phyloP scores from a whole-genome alignment of 192 early-diverging fungal genomes.

The Gryganskiella cystojenkinii region DNA sequence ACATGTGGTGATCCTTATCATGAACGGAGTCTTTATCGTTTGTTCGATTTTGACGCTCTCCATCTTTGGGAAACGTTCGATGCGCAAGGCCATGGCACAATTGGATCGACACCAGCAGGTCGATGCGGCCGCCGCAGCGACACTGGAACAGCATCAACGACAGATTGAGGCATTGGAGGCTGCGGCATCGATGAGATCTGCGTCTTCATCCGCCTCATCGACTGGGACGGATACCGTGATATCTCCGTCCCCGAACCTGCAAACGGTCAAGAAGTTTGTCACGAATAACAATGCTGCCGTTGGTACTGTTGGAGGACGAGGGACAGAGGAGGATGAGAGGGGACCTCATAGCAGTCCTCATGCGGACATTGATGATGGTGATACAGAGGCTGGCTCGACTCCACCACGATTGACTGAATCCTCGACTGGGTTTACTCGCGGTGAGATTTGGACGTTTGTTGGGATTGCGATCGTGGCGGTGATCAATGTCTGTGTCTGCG shows the following conservation, averaged over 20 bases:
- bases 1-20: slow-evolving; percentile 53
- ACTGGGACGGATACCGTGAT: no score
- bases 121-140: slow-evolving; percentile 31
- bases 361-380: background rate
- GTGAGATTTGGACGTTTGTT: slow-evolving; percentile 44
- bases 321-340: no score
- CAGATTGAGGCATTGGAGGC: slow-evolving; percentile 27
- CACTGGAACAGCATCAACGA: background rate
- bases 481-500: slow-evolving; percentile 43
- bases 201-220: no score
- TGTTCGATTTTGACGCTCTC: slow-evolving; percentile 54
- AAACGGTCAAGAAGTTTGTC: no score
- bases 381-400: background rate
- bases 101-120: slow-evolving; percentile 42
- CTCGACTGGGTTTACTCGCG: slow-evolving; percentile 47
- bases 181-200: no score
- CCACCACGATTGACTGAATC: background rate
- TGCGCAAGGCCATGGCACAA: slow-evolving; percentile 52
- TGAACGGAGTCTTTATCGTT: slow-evolving; percentile 54
- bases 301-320: no score
- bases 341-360: background rate
- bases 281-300: no score
- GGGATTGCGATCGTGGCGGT: slow-evolving; percentile 38
- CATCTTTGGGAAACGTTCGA: slow-evolving; percentile 55
- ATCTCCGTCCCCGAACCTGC: no score